Evolutionary conservation across 179 eudicot species (phyloP).

Genomic region (Carnegiea gigantea): DNA sequence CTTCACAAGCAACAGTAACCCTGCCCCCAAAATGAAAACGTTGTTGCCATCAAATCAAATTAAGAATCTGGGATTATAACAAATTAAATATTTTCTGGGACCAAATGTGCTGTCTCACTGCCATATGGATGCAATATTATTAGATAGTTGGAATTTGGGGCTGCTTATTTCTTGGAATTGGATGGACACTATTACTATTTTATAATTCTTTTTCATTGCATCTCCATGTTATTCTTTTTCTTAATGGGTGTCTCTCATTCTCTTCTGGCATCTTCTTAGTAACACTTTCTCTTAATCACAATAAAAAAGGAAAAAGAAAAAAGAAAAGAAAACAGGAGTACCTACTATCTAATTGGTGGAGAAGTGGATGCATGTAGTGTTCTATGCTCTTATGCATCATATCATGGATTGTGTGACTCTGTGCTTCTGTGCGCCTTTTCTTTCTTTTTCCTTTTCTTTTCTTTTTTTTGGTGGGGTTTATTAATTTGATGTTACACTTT

Average conservation of each 20-base stretch:
- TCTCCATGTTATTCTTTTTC: background rate
- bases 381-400: background rate
- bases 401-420: background rate
- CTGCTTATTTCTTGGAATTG: background rate
- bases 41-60: background rate
- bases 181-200: background rate
- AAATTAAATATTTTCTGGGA: background rate
- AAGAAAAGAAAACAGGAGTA: background rate
- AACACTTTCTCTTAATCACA: background rate
- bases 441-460: background rate
- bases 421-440: background rate
- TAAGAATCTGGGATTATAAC: background rate
- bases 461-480: background rate
- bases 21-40: background rate
- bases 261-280: background rate
- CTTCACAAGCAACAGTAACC: background rate
- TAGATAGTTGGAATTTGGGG: too few species aligned
- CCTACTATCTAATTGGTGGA: background rate
- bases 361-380: background rate
- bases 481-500: background rate
- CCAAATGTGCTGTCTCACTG: slow-evolving; percentile 3
- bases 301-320: background rate
- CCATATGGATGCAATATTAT: background rate
- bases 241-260: background rate
- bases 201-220: background rate